Conservation (phyloP, 345 rosid genomes). For the Litchi chinensis region DNA sequence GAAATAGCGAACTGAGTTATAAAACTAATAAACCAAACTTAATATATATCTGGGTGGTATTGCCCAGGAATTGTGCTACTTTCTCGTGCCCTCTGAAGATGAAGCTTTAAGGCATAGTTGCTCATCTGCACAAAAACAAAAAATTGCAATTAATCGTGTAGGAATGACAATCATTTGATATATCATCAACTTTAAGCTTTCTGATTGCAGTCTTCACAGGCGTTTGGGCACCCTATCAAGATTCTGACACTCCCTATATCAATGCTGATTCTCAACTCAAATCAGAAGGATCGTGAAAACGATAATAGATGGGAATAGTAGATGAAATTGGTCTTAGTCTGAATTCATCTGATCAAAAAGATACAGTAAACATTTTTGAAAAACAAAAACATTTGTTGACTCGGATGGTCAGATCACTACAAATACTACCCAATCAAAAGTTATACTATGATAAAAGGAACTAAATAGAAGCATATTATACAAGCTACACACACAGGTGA, state of each 20-base stretch:
- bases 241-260: too few species aligned
- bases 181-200: not conserved
- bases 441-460: not conserved
- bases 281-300: not conserved
- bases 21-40: not conserved
- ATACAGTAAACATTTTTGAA: not conserved
- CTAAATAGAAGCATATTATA: too few species aligned
- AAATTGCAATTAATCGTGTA: conserved; percentile 5
- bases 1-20: not conserved
- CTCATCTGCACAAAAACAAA: conserved; percentile 38
- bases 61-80: conserved; percentile 35
- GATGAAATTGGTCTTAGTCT: not conserved
- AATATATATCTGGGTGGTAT: conserved; percentile 36
- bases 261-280: not conserved
- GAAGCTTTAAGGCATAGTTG: conserved; percentile 51
- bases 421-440: not conserved
- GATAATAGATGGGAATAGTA: not conserved
- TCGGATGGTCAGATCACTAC: too few species aligned
- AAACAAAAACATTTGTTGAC: not conserved
- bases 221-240: too few species aligned
- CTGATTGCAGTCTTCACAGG: not conserved
- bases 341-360: not conserved
- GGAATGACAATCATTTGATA: not conserved
- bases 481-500: not conserved
- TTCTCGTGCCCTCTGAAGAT: conserved; percentile 49